A percentile compares a stretch with the other conserved stretches of the same genome.
Evolutionary conservation across 495 filamentous ascomycete species (phyloP).

Genomic region (Hypoxylon fragiforme): DNA sequence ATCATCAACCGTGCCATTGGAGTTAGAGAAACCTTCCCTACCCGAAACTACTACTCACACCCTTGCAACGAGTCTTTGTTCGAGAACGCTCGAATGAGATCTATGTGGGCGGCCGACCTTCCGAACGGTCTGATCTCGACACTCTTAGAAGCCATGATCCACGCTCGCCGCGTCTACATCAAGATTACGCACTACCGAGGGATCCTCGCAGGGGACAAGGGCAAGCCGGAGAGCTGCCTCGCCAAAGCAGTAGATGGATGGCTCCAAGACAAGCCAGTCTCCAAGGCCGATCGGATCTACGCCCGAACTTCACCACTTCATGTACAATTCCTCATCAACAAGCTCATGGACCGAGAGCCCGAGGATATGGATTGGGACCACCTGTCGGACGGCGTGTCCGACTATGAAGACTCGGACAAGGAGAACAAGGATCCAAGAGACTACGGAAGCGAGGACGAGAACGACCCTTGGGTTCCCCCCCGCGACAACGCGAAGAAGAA

Average conservation of each 20-base stretch:
- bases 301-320: too few relatives aligned
- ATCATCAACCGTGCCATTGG: slow-evolving; percentile 5
- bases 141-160: slow-evolving; percentile 1
- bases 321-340: too few relatives aligned
- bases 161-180: slow-evolving; percentile 5
- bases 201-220: neutral
- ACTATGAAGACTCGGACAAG: too few relatives aligned
- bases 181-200: slow-evolving; percentile 1
- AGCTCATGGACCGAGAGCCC: neutral
- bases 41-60: neutral
- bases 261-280: neutral
- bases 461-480: too few relatives aligned
- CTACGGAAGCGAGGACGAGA: too few relatives aligned
- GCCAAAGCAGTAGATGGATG: slow-evolving; percentile 10
- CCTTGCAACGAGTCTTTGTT: neutral
- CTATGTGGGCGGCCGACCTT: neutral
- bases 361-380: too few relatives aligned
- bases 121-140: neutral
- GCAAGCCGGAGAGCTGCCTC: neutral
- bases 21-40: neutral
- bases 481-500: too few relatives aligned
- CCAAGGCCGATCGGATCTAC: too few relatives aligned
- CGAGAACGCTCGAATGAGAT: neutral
- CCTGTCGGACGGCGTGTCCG: too few relatives aligned
- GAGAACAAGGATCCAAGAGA: too few relatives aligned